A percentile compares a stretch with the other conserved stretches of the same genome.
phyloP scores from a whole-genome alignment of 192 early-diverging fungal species.

The Entophlyctis luteolus region DNA sequence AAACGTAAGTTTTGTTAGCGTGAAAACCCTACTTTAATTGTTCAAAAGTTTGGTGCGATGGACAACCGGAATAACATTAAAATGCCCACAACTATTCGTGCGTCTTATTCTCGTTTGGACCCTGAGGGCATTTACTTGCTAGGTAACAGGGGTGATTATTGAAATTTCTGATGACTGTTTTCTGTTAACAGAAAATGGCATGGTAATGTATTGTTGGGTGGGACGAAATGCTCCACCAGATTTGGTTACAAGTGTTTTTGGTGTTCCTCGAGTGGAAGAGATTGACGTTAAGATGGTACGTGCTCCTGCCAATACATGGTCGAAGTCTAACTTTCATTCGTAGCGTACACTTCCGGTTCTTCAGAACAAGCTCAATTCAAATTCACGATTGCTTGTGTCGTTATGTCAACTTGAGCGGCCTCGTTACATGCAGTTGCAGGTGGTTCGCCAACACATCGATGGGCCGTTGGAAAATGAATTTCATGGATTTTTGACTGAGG shows the following conservation, averaged over 20 bases:
- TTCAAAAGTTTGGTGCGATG: constrained; percentile 45
- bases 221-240: constrained; percentile 65
- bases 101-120: constrained; percentile 74
- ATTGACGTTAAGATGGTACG: constrained; percentile 67
- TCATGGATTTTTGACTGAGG: constrained; percentile 74
- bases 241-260: constrained; percentile 76
- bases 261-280: constrained; percentile 64
- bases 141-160: constrained; percentile 39
- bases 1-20: constrained; percentile 39
- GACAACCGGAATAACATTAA: constrained; percentile 54
- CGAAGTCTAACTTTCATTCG: constrained; percentile 12
- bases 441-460: constrained; percentile 85
- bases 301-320: neutral
- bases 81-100: constrained; percentile 66
- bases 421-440: constrained; percentile 61
- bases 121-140: constrained; percentile 76
- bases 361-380: constrained; percentile 56
- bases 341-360: constrained; percentile 66
- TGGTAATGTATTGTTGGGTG: constrained; percentile 79
- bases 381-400: constrained; percentile 61
- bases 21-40: no score
- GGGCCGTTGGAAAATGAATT: constrained; percentile 73
- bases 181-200: constrained; percentile 64
- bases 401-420: constrained; percentile 63
- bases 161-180: neutral